Conservation (phyloP, 2,329 filamentous ascomycete species). For the Dactylellina parvicollis region DNA sequence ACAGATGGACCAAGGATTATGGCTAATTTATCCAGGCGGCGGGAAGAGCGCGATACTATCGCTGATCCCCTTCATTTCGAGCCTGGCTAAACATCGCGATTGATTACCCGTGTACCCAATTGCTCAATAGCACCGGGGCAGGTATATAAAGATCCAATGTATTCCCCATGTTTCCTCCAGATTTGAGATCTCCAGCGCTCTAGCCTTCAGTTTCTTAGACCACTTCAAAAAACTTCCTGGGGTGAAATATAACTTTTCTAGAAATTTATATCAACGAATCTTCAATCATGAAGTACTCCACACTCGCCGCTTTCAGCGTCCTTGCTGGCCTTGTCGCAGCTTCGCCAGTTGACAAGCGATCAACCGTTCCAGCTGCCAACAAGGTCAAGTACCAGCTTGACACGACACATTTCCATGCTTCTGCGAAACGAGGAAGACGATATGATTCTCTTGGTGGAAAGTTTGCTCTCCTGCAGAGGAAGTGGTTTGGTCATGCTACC, state of each 20-base stretch:
- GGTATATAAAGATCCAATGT: constrained; percentile 47
- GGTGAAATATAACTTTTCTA: constrained; percentile 24
- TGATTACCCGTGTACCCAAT: constrained; percentile 11
- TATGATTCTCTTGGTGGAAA: constrained; percentile 50
- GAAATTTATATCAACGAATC: constrained; percentile 7
- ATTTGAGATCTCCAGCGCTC: constrained; percentile 41
- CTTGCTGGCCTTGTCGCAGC: constrained; percentile 45
- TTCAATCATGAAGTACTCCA: constrained; percentile 52
- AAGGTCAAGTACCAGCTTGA: constrained; percentile 53
- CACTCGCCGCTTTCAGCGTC: constrained; percentile 33
- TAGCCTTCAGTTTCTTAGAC: constrained; percentile 18
- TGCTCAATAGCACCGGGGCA: constrained; percentile 12
- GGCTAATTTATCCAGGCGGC: constrained; percentile 48
- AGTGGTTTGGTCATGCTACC: constrained; percentile 51
- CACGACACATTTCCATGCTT: constrained; percentile 51
- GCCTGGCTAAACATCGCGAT: constrained; percentile 45
- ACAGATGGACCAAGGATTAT: constrained; percentile 23
- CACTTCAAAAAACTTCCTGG: constrained; percentile 15
- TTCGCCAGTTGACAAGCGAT: constrained; percentile 42
- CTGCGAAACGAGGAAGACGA: constrained; percentile 52
- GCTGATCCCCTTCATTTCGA: constrained; percentile 50
- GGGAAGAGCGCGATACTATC: constrained; percentile 42
- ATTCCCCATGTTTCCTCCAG: constrained; percentile 54
- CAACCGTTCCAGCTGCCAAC: constrained; percentile 43
- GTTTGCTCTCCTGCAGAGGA: constrained; percentile 40